A percentile compares a stretch with the other conserved stretches of the same genome.
Evolutionary conservation across 2,329 filamentous ascomycete species (phyloP).

Genomic region (Colletotrichum sp.): DNA sequence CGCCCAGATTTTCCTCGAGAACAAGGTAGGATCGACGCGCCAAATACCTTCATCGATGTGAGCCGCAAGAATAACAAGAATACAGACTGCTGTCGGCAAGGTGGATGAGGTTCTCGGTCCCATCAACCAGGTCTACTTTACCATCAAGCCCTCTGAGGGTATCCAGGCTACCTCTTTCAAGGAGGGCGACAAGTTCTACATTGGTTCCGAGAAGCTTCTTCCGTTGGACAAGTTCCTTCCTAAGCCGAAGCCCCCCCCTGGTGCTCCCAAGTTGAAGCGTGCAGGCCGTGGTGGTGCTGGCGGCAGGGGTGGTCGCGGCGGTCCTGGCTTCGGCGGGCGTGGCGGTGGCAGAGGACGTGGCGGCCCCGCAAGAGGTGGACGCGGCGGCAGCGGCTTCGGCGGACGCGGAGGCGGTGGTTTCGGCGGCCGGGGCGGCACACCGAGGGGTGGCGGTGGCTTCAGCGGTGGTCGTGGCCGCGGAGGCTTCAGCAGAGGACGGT

Average conservation of each 20-base stretch:
- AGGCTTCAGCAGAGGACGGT: slow-evolving; percentile 23
- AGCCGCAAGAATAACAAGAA: background rate
- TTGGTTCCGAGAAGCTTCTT: slow-evolving; percentile 91
- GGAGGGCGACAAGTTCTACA: slow-evolving; percentile 95
- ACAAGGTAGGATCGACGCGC: slow-evolving; percentile 70
- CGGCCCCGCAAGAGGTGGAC: slow-evolving; percentile 24
- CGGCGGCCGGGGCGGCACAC: slow-evolving; percentile 17
- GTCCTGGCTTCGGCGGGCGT: slow-evolving; percentile 32
- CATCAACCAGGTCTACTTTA: slow-evolving; percentile 98
- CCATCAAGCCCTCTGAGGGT: slow-evolving; percentile 94
- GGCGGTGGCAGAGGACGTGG: slow-evolving; percentile 28
- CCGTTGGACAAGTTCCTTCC: slow-evolving; percentile 96
- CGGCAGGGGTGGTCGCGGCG: slow-evolving; percentile 48
- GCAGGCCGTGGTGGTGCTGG: slow-evolving; percentile 53
- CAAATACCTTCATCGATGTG: background rate
- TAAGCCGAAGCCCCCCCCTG: slow-evolving; percentile 79
- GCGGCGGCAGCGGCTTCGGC: slow-evolving; percentile 33
- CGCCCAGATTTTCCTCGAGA: slow-evolving; percentile 97
- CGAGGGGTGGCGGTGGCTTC: slow-evolving; percentile 24
- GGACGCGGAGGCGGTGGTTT: slow-evolving; percentile 29
- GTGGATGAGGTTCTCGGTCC: slow-evolving; percentile 98
- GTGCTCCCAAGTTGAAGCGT: slow-evolving; percentile 67
- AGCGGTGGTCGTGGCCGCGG: slow-evolving; percentile 17
- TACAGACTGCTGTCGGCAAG: slow-evolving; percentile 85
- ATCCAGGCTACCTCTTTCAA: slow-evolving; percentile 97